A percentile compares a stretch with the other conserved stretches of the same genome.
Conservation (phyloP, 805 yeast genomes). For the Scheffersomyces coipomensis region DNA sequence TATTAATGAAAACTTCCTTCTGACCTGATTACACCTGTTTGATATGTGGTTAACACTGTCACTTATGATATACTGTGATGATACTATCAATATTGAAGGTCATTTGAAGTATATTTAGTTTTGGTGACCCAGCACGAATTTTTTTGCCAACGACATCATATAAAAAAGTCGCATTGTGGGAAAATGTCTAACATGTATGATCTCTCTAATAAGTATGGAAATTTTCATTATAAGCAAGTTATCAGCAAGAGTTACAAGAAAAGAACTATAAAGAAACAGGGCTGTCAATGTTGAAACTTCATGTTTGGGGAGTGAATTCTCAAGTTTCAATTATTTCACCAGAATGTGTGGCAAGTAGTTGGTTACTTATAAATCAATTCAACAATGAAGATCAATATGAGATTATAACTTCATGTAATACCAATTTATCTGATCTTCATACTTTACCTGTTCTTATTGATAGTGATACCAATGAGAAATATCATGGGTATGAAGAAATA, state of each 20-base stretch:
- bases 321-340: constrained; percentile 48
- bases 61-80: too few relatives aligned
- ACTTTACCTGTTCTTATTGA: constrained; percentile 48
- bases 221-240: background rate
- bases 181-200: too few relatives aligned
- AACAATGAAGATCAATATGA: constrained; percentile 13
- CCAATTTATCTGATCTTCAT: constrained; percentile 49
- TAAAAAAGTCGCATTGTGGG: too few relatives aligned
- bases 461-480: constrained; percentile 4
- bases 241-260: background rate
- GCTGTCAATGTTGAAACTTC: constrained; percentile 32
- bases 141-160: too few relatives aligned
- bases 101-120: too few relatives aligned
- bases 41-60: background rate
- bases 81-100: too few relatives aligned
- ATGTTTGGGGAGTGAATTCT: constrained; percentile 52
- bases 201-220: too few relatives aligned
- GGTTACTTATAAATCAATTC: constrained; percentile 33
- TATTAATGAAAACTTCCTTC: background rate
- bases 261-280: background rate
- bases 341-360: constrained; percentile 47
- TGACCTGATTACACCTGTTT: background rate
- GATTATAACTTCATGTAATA: constrained; percentile 57
- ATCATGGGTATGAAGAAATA: constrained; percentile 19
- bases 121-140: too few relatives aligned